phyloP scores from a whole-genome alignment of 2,329 filamentous ascomycete species.

The Cladosporium phlei region DNA sequence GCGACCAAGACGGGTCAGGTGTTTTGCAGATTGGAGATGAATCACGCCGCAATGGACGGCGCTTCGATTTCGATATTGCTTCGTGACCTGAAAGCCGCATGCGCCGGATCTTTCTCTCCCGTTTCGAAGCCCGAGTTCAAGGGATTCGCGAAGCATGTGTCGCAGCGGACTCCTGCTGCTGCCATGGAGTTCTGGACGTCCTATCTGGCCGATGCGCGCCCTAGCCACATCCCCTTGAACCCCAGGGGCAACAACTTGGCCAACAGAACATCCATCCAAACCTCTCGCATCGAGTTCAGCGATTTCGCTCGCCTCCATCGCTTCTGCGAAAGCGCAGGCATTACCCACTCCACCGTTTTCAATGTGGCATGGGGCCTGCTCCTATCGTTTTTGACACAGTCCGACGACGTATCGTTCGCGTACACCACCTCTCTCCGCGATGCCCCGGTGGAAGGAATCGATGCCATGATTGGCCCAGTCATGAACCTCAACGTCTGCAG shows the following conservation, averaged over 20 bases:
- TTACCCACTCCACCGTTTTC: constrained; percentile 11
- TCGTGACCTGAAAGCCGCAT: constrained; percentile 1
- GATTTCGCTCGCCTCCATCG: constrained; percentile 1
- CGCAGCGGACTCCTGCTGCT: background rate
- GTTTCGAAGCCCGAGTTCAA: constrained; percentile 5
- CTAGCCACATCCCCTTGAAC: constrained; percentile 5
- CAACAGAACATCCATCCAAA: constrained; percentile 5
- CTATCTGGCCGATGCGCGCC: background rate
- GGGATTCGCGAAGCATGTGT: background rate
- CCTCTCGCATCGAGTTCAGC: constrained; percentile 9
- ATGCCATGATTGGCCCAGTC: constrained; percentile 12
- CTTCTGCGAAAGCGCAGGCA: constrained; percentile 8
- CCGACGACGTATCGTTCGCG: constrained; percentile 33
- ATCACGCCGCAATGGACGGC: constrained; percentile 38
- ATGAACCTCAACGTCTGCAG: constrained; percentile 15
- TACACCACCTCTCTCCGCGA: constrained; percentile 35
- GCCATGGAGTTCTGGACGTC: constrained; percentile 8
- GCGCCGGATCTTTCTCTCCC: background rate
- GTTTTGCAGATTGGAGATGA: constrained; percentile 11
- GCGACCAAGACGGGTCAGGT: background rate
- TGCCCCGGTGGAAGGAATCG: constrained; percentile 16
- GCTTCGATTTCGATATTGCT: constrained; percentile 39
- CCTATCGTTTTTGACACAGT: constrained; percentile 15
- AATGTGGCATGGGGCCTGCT: constrained; percentile 8
- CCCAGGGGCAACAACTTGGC: constrained; percentile 6